These are phyloP conservation scores for Orbilia blumenaviensis DNA, from an alignment of 2,329 filamentous ascomycete genomes.

Conservation along the genomic window DNA sequence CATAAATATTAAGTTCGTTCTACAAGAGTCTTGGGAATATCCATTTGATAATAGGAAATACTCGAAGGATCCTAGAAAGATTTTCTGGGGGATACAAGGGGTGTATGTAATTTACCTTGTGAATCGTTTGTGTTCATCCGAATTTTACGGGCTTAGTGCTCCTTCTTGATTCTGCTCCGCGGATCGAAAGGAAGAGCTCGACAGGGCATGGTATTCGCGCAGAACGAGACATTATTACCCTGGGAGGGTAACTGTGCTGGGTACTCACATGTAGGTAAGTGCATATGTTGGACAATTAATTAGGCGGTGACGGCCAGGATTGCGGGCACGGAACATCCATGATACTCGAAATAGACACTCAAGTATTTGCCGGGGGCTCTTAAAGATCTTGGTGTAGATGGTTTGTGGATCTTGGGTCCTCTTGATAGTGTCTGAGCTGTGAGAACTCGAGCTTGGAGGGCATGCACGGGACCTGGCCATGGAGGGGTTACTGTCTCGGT, in stretches of 20 bases:
- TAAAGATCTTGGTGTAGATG: conserved; percentile 8
- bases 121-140: conserved; percentile 2
- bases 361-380: conserved; percentile 7
- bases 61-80: no score
- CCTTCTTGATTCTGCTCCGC: conserved; percentile 38
- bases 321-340: not conserved
- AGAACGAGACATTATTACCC: conserved; percentile 1
- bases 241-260: no score
- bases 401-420: not conserved
- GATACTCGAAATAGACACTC: not conserved
- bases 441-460: not conserved
- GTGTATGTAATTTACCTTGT: conserved; percentile 4
- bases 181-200: conserved; percentile 22
- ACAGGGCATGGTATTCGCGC: conserved; percentile 4
- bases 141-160: conserved; percentile 4
- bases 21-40: conserved; percentile 16
- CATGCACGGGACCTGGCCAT: not conserved
- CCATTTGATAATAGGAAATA: conserved; percentile 11
- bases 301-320: not conserved
- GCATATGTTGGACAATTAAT: conserved; percentile 14
- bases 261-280: no score
- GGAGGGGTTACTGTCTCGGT: not conserved
- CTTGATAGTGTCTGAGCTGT: not conserved
- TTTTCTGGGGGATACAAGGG: not conserved
- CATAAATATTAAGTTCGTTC: conserved; percentile 2